phyloP scores from a whole-genome alignment of 2,329 filamentous ascomycete species.

The Cercospora sp. region DNA sequence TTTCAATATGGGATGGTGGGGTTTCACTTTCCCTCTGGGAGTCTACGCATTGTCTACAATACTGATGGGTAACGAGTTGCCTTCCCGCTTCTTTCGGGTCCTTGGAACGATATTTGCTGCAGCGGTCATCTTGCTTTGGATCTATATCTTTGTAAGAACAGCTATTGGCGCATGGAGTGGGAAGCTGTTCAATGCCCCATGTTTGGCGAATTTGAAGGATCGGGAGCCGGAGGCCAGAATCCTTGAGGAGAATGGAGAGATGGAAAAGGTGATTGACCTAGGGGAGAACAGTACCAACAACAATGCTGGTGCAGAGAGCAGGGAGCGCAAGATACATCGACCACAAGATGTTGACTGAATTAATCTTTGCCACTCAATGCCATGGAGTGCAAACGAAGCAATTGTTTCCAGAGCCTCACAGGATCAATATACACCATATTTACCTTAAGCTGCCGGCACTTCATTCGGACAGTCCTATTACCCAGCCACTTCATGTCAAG shows the following conservation, averaged over 20 bases:
- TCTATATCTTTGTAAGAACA: conserved; percentile 30
- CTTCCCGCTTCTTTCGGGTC: conserved; percentile 56
- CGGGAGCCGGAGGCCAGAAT: conserved; percentile 7
- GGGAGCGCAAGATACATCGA: background rate
- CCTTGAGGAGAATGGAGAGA: conserved; percentile 15
- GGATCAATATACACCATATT: too few species aligned
- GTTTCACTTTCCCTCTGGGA: conserved; percentile 59
- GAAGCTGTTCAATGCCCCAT: conserved; percentile 24
- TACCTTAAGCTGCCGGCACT: background rate
- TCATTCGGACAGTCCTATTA: too few species aligned
- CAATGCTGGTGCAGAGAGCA: background rate
- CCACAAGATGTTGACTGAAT: background rate
- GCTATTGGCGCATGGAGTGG: conserved; percentile 23
- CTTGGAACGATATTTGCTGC: conserved; percentile 56
- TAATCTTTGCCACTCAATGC: background rate
- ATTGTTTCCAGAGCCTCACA: too few species aligned
- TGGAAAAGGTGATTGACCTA: conserved; percentile 17
- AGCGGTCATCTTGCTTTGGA: conserved; percentile 56
- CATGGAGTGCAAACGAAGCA: too few species aligned
- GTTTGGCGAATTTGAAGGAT: conserved; percentile 24
- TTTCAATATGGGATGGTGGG: conserved; percentile 67
- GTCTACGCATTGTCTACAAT: conserved; percentile 55
- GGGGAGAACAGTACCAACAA: background rate
- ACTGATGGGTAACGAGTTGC: conserved; percentile 52
- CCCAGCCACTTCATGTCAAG: background rate